Evolutionary conservation across 169 alveolate genomes (phyloP).

Genomic region (Cryptosporidium bovis): DNA sequence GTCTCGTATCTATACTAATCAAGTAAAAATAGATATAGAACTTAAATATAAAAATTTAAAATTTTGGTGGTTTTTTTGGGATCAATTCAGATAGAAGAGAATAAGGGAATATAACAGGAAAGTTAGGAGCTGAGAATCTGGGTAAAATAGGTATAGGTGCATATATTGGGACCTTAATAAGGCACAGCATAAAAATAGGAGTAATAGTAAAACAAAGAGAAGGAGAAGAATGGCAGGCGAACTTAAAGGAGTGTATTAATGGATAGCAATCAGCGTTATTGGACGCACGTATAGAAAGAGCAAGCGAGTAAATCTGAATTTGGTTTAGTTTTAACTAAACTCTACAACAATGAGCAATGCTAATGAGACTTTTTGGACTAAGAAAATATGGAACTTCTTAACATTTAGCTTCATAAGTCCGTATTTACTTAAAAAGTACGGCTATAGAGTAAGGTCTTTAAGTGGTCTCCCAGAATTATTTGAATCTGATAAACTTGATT

Average conservation of each 20-base stretch:
- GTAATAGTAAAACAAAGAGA: neutral
- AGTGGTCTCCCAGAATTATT: slow-evolving; percentile 41
- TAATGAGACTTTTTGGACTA: neutral
- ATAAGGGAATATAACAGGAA: no score
- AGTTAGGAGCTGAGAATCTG: no score
- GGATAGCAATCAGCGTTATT: neutral
- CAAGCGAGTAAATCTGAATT: neutral
- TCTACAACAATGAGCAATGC: neutral
- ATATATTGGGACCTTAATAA: no score
- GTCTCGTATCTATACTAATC: no score
- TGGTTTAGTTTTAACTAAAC: neutral
- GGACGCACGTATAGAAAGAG: neutral
- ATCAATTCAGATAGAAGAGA: no score
- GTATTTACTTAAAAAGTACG: slow-evolving; percentile 19
- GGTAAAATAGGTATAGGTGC: no score
- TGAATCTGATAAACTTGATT: slow-evolving; percentile 39
- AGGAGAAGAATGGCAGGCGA: neutral
- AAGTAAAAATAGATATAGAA: no score
- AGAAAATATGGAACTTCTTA: slow-evolving; percentile 21
- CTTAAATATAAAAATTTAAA: no score
- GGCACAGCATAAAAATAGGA: no score
- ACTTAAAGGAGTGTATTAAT: neutral
- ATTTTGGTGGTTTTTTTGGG: no score
- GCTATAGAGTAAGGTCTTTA: slow-evolving; percentile 13
- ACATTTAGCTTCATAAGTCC: slow-evolving; percentile 36